Evolutionary conservation across 78 protist species (phyloP), one percentile per base, ranked within the genome.

Genomic region (Tieghemostelium lacteum): DNA sequence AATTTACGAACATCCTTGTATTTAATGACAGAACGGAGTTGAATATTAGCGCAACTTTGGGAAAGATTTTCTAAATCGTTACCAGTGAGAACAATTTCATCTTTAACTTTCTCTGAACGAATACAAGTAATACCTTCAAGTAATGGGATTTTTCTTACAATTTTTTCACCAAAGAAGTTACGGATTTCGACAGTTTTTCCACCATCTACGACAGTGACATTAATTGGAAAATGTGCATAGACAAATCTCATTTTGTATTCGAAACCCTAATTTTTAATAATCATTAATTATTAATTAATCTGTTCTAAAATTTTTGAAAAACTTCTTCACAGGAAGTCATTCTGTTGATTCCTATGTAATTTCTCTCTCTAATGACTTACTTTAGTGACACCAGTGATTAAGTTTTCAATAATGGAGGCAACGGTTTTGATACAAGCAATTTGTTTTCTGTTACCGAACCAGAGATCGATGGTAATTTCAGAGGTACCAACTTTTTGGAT

Each of bases 211-310:
- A 95, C 49, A 31, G 75, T 54, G 36, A 87, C 95, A 74, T 94
- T 91, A 96, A 99, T 98, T 92, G 99, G 99, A 96, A 99, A 99
- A 93, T 98, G 99, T 5, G 98, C 98, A 77, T 97, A 98, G 72
- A 97, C 99, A 55, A 94, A 92, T 63, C 98, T 94, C 99, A 99
- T 97, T 94, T 94, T 98, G 99, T 98, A 99, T 85, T 87, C 73
- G 97, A 67, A 99, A 36, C 99, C 99, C 95, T 94, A 71, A 50
- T 16, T 10, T 52, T 6, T 45, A 6, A 8, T 10, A n/a, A n/a
- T n/a, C n/a, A n/a, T n/a, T n/a, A n/a, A n/a, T n/a, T n/a, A n/a
- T n/a, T n/a, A n/a, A n/a, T n/a, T n/a, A n/a, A n/a, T n/a, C n/a
- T n/a, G n/a, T n/a, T n/a, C n/a, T n/a, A n/a, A n/a, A n/a, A n/a